Evolutionary conservation across 2,329 filamentous ascomycete genomes (phyloP), one percentile per base, ranked within the genome.

Genomic region (Scedosporium minutisporum): DNA sequence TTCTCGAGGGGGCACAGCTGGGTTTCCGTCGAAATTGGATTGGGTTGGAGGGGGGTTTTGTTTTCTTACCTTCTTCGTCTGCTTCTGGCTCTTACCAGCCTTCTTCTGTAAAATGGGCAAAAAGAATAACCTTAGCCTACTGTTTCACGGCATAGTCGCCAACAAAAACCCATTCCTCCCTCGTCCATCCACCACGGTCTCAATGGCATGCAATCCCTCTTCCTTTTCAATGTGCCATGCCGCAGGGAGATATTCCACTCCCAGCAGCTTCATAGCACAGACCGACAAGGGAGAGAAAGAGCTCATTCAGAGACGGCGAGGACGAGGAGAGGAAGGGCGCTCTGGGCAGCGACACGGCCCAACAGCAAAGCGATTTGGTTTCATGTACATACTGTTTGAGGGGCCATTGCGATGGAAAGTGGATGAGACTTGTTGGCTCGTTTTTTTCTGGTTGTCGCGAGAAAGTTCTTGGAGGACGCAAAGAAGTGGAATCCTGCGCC

Each of bases 291-390:
- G 46, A 29, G 57, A 59, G 38, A 46, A 5, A 14, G 12, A n/a
- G 14, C 12, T 41, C 29, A 27, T 16, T 25, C 57, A n/a, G 65
- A 64, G 66, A 69, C 68, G 69, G 21, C 9, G 70, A 71, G 74
- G 76, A 55, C 18, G 25, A 33, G n/a, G 51, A n/a, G 10, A 55
- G 57, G 29, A 18, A 21, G 57, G 46, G 29, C 27, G 48, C 44
- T 48, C 53, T 42, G 29, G 61, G 61, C 57, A 16, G 57, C 55
- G 61, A 74, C 77, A 77, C 79, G 82, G 82, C 84, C 87, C 85
- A 90, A 90, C 91, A 96, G 92, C 92, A 96, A 96, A 96, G 92
- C 92, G 80, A 78, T 89, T 63, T 62, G 62, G 84, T 80, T 77
- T 64, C 63, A 57, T 57, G 78, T 86, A 96, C 92, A 81, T 96